Percentiles rank a stretch among this genome's conserved stretches.
Evolutionary conservation across 1,284 basidiomycete species (phyloP).

Genomic region (Puccinia polysora): DNA sequence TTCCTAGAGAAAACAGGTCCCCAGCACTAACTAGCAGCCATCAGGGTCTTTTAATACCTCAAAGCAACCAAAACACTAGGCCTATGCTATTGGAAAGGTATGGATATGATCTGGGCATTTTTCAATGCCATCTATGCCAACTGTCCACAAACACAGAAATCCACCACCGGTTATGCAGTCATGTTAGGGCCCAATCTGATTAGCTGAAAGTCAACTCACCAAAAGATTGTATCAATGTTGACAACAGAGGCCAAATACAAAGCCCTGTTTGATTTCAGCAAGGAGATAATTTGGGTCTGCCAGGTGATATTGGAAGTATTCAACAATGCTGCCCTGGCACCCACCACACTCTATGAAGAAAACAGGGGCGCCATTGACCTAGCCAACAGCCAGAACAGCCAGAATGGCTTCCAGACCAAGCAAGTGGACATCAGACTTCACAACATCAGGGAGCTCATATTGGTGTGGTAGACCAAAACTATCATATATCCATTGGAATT

Average conservation of each 20-base stretch:
- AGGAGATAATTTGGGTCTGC: background rate
- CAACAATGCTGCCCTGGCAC: background rate
- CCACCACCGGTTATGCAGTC: background rate
- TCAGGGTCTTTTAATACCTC: background rate
- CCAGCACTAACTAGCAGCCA: background rate
- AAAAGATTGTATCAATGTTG: background rate
- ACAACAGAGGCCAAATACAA: background rate
- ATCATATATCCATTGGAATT: no score
- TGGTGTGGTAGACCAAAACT: no score
- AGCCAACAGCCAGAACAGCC: background rate
- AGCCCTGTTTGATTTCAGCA: background rate
- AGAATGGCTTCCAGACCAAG: background rate
- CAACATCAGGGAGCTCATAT: background rate
- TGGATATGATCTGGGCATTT: background rate
- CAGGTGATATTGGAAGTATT: background rate
- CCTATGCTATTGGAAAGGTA: background rate
- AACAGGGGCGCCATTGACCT: background rate
- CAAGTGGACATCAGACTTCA: background rate
- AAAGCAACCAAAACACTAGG: background rate
- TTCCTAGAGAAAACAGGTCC: background rate
- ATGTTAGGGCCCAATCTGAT: background rate
- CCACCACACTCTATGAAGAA: background rate
- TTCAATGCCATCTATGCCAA: background rate
- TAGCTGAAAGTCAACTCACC: background rate
- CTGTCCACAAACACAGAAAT: background rate